Conservation (phyloP, 1,284 basidiomycete genomes). For the Ceratobasidium sp. region DNA sequence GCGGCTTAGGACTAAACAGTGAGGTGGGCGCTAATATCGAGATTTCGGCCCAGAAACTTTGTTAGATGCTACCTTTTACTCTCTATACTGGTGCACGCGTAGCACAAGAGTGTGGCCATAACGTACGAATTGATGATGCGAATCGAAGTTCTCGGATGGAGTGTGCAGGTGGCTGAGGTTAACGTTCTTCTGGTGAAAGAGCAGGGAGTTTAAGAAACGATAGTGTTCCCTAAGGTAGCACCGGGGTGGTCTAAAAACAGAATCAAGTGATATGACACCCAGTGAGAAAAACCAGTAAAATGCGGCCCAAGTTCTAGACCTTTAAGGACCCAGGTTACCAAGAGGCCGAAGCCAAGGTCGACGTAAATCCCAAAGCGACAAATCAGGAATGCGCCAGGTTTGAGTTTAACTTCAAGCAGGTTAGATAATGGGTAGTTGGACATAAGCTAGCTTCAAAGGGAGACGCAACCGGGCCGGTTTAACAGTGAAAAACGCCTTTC, state of each 20-base stretch:
- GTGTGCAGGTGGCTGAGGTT: constrained; percentile 5
- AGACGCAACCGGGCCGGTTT: too few species aligned
- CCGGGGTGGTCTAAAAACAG: not conserved
- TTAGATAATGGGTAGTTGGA: not conserved
- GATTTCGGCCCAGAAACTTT: not conserved
- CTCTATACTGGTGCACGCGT: not conserved
- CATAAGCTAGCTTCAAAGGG: not conserved
- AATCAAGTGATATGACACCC: not conserved
- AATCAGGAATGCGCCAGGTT: constrained; percentile 21
- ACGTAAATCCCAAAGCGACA: constrained; percentile 27
- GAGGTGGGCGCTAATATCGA: not conserved
- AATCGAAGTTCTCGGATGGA: not conserved
- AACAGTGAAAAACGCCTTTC: not conserved
- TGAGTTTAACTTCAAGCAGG: constrained; percentile 13
- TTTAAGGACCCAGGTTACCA: not conserved
- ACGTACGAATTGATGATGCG: not conserved
- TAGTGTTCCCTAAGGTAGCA: not conserved
- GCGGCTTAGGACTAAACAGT: not conserved
- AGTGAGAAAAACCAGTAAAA: not conserved
- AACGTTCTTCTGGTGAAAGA: not conserved
- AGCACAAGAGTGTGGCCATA: too few species aligned
- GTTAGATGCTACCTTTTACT: not conserved
- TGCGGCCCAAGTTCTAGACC: not conserved
- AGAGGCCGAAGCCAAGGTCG: not conserved
- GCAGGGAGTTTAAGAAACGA: too few species aligned